A percentile compares a stretch with the other conserved stretches of the same genome.
phyloP scores from a whole-genome alignment of 2,329 filamentous ascomycete species.

The Ophiostoma tasmaniense region DNA sequence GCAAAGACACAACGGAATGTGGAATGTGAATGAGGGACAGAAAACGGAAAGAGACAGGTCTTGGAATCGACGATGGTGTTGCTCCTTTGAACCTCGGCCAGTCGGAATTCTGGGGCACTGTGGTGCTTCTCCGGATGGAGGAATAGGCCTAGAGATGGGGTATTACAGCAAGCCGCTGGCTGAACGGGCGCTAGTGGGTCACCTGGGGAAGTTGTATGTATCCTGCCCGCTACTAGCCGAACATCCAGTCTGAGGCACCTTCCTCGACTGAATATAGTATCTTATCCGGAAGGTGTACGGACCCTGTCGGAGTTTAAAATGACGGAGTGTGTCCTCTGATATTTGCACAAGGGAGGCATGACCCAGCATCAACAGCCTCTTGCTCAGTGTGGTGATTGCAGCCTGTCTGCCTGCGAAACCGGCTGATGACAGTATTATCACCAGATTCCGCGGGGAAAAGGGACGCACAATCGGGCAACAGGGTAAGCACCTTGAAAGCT shows the following conservation, averaged over 20 bases:
- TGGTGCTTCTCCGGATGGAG: not conserved
- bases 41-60: not conserved
- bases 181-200: not conserved
- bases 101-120: slow-evolving; percentile 8
- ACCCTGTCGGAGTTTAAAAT: not conserved
- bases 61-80: not conserved
- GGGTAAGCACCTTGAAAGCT: not conserved
- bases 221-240: not conserved
- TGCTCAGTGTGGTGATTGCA: not conserved
- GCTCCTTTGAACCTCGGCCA: slow-evolving; percentile 11
- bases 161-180: slow-evolving; percentile 3
- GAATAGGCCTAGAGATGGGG: not conserved
- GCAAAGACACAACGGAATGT: not conserved
- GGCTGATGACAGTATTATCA: not conserved
- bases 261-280: not conserved
- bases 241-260: not conserved
- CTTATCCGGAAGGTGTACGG: not conserved
- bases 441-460: not conserved
- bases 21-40: not conserved
- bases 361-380: not conserved
- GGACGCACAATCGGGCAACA: not conserved
- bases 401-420: not conserved
- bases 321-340: not conserved
- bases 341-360: not conserved
- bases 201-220: not conserved